Evolutionary conservation across 2,329 filamentous ascomycete species (phyloP), one percentile per base, ranked within the genome.

Genomic region (Aspergillus jensenii): DNA sequence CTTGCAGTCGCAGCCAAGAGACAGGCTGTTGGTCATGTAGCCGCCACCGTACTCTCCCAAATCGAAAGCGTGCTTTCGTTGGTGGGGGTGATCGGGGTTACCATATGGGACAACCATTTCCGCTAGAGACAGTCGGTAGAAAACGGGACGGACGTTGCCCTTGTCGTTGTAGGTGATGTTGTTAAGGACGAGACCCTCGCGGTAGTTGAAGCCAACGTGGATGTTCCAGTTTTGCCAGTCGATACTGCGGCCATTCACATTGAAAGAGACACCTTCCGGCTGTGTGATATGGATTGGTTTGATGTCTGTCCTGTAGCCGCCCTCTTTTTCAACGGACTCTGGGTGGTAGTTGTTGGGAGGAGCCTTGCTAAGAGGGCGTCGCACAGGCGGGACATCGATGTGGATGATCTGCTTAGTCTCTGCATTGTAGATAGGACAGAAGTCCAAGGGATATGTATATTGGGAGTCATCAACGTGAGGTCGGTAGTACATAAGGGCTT

Each of bases 401-500:
- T 88, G 87, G 55, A 96, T 83, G 65, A 96, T 89, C 68, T 90
- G 79, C 65, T 89, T 82, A 59, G 89, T 92, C 69, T 91, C 88
- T 1, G 89, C 82, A 70, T 96, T 92, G 76, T 87, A 96, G 69
- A 96, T 96, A 1, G 93, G 93, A 70, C 91, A 96, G 77, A 97
- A 97, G 75, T 97, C 93, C 52, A 97, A 84, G 0, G 93, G 93
- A 71, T 88, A 96, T 40, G 90, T 89, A 75, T 97, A 97, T 77
- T 96, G 93, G 74, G 86, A 91, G 77, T 93, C 90, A 68, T 96
- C 92, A 17, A 89, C 70, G 66, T 93, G 82, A 3, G 92, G 92
- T 15, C 93, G 87, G 75, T 96, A 97, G 81, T 97, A 97, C 91
- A 96, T 96, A 55, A 97, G 80, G 2, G 91, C 93, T 77, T 97